phyloP scores from a whole-genome alignment of 1,139 yeast species.

The Hansenula lynferdii region DNA sequence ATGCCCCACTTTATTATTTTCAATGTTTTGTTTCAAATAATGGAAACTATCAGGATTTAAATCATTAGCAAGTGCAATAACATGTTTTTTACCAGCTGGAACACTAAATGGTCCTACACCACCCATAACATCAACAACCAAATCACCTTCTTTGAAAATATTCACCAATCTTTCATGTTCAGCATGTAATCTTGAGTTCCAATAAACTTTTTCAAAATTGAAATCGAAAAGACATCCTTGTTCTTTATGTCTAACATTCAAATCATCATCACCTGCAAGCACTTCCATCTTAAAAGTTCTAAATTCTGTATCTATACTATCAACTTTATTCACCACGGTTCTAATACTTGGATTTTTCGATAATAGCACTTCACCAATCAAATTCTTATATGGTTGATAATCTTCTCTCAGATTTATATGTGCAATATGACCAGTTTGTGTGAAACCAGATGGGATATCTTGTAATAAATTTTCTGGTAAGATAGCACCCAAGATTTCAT shows the following conservation, averaged over 20 bases:
- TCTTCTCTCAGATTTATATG: constrained; percentile 84
- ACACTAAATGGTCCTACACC: constrained; percentile 99
- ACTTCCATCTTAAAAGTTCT: constrained; percentile 94
- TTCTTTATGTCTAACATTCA: constrained; percentile 83
- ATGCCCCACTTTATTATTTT: constrained; percentile 52
- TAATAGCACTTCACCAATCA: constrained; percentile 87
- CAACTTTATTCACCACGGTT: constrained; percentile 94
- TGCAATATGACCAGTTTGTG: constrained; percentile 94
- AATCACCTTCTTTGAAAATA: constrained; percentile 56
- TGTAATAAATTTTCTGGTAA: constrained; percentile 67
- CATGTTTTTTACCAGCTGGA: constrained; percentile 87
- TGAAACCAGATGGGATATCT: constrained; percentile 87
- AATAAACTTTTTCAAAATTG: constrained; percentile 90
- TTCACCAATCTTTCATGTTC: constrained; percentile 83
- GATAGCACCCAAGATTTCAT: constrained; percentile 73
- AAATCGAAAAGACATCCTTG: constrained; percentile 82
- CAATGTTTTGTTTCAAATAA: constrained; percentile 62
- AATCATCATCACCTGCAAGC: constrained; percentile 70
- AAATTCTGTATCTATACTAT: constrained; percentile 80
- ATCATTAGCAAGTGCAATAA: constrained; percentile 86
- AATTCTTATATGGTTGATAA: constrained; percentile 71
- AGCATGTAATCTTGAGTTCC: constrained; percentile 94
- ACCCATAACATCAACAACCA: constrained; percentile 94
- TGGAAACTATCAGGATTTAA: constrained; percentile 82
- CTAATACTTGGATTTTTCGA: constrained; percentile 79